Base-by-base conservation (phyloP, 1,284 basidiomycete genomes). In the Rhodotorula glutinis region DNA sequence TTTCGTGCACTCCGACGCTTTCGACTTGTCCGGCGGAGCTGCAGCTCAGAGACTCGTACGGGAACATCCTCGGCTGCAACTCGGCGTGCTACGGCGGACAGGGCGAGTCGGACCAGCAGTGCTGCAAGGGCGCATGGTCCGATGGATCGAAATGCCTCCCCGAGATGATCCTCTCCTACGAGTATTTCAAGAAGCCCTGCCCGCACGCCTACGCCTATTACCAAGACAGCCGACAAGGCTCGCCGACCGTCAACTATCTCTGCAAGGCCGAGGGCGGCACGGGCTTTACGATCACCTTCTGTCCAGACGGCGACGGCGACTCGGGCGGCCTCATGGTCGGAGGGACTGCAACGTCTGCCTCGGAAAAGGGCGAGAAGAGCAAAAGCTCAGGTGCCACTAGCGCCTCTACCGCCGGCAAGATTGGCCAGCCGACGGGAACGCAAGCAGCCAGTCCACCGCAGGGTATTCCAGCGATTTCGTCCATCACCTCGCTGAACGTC, bases 221-320 rank as follows among this genome's bases (percentile, higher is more conserved):
- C 38, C 49, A 66, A 61, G 64, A 66, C 44, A 51, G 49, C 14
- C 33, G 47, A 0, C 9, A 49, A 0, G 59, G 59, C 2, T 30
- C 44, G 8, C 21, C 30, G n/a, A 67, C 66, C 1, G 58, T 62
- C 40, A 53, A 53, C 33, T 64, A 49, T 30, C 29, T 64, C 13
- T 63, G 62, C 55, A 33, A 52, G 4, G 23, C 33, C 16, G 41
- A 30, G 2, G 58, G 9, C 30, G 55, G 53, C 10, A 51, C 58
- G 3, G 66, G 62, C 4, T 67, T 54, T 55, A 55, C 55, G 13
- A 25, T 67, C 27, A 61, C 59, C 0, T 67, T 67, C 44, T 67
- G 66, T 21, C 62, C 62, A 0, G 59, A 61, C 30, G 66, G 62
- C 17, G 58, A 67, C 38, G 58, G 62, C 25, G 59, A 57, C 33